phyloP scores from a whole-genome alignment of 2,329 filamentous ascomycete species.

The Apiospora aurea region DNA sequence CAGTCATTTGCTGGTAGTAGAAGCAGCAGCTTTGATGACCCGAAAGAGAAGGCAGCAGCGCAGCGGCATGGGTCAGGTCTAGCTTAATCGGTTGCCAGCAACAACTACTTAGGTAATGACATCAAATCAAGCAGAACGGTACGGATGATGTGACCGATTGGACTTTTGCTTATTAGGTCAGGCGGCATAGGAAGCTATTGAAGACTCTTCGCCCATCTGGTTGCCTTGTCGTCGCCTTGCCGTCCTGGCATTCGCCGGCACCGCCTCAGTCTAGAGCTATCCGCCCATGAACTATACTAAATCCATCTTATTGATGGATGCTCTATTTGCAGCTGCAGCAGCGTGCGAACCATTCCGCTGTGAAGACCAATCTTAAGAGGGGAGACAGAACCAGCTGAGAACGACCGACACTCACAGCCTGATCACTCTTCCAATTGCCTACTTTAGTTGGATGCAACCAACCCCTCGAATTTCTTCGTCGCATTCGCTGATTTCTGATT shows the following conservation, averaged over 20 bases:
- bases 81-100: not conserved
- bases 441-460: not conserved
- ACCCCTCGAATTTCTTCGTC: not conserved
- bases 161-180: not conserved
- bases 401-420: not conserved
- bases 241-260: no score
- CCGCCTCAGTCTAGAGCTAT: no score
- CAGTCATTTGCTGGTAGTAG: not conserved
- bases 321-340: not conserved
- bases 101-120: not conserved
- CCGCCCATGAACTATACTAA: not conserved
- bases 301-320: not conserved
- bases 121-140: not conserved
- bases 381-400: not conserved
- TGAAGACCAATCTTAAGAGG: not conserved
- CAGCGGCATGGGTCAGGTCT: not conserved
- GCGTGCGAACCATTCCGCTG: not conserved
- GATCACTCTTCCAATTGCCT: not conserved
- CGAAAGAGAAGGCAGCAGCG: not conserved
- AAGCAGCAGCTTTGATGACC: not conserved
- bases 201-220: not conserved
- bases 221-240: not conserved
- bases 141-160: not conserved
- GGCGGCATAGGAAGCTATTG: not conserved
- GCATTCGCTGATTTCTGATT: not conserved